These are phyloP conservation scores for Paramecium sexaurelia DNA, from an alignment of 73 alveolate genomes.

Conservation along the genomic window DNA sequence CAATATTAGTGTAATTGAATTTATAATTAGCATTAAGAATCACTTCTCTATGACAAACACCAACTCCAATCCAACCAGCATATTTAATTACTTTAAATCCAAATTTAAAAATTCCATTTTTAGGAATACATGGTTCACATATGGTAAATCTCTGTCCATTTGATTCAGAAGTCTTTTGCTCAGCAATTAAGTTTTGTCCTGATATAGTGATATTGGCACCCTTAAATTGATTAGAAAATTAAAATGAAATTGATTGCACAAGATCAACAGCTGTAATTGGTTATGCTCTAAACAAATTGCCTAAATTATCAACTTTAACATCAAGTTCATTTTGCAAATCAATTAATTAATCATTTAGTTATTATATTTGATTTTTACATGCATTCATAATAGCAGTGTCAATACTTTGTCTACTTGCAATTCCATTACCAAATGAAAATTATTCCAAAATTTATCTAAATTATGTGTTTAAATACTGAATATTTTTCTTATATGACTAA, in stretches of 20 bases:
- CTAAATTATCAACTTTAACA: neutral
- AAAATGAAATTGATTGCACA: neutral
- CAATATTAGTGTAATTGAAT: conserved; percentile 30
- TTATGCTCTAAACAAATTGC: neutral
- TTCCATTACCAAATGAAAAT: conserved; percentile 7
- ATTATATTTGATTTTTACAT: neutral
- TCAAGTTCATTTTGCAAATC: neutral
- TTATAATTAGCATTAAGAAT: neutral
- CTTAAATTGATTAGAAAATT: conserved; percentile 4
- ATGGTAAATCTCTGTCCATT: conserved; percentile 48
- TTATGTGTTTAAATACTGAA: neutral
- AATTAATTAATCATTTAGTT: neutral
- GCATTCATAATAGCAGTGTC: neutral
- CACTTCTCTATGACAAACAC: conserved; percentile 49
- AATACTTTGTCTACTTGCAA: neutral
- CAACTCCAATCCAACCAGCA: conserved; percentile 58
- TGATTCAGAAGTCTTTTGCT: conserved; percentile 32
- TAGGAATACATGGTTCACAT: conserved; percentile 26
- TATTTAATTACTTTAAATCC: conserved; percentile 42
- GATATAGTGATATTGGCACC: conserved; percentile 27
- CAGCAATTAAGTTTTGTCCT: neutral
- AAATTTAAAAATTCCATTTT: conserved; percentile 1
- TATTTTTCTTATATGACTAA: neutral
- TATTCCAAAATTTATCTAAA: neutral
- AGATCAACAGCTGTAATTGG: neutral